Conservation (phyloP, 768 basidiomycete species). For the Pleurotus tuber-regium region DNA sequence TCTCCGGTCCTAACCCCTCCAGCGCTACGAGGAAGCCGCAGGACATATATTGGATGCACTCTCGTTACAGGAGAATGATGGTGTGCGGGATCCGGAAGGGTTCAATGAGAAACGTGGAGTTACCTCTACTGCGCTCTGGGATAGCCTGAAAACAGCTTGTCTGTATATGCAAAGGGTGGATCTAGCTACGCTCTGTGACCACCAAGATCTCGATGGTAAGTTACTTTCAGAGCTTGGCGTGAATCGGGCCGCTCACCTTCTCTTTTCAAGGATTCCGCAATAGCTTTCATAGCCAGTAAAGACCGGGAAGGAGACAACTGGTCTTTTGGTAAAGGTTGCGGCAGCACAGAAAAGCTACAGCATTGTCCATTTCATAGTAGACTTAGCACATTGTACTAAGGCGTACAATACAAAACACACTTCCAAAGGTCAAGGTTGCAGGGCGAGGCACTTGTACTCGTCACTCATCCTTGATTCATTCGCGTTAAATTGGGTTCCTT, state of each 20-base stretch:
- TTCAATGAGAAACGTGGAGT: conserved; percentile 62
- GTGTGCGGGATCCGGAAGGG: conserved; percentile 45
- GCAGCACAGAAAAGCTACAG: background rate
- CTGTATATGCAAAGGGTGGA: conserved; percentile 79
- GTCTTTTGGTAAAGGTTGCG: background rate
- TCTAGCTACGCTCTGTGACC: conserved; percentile 71
- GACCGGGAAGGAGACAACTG: background rate
- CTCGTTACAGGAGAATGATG: conserved; percentile 83
- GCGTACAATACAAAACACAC: background rate
- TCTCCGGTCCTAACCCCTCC: too few species aligned
- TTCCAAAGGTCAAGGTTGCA: too few species aligned
- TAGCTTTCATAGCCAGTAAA: conserved; percentile 19
- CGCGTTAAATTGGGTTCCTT: too few species aligned
- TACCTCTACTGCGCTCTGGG: conserved; percentile 81
- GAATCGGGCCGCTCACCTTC: too few species aligned
- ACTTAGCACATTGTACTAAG: background rate
- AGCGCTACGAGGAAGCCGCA: conserved; percentile 87
- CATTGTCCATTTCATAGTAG: background rate
- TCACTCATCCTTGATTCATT: too few species aligned
- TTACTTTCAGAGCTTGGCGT: background rate
- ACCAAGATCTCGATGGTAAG: conserved; percentile 63
- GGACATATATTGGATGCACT: conserved; percentile 88
- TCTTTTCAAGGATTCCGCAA: conserved; percentile 27
- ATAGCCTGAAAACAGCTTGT: conserved; percentile 80
- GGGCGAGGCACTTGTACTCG: too few species aligned